These are phyloP conservation scores for Coleophoma cylindrospora DNA, from an alignment of 2,329 filamentous ascomycete species.

Conservation along the genomic window DNA sequence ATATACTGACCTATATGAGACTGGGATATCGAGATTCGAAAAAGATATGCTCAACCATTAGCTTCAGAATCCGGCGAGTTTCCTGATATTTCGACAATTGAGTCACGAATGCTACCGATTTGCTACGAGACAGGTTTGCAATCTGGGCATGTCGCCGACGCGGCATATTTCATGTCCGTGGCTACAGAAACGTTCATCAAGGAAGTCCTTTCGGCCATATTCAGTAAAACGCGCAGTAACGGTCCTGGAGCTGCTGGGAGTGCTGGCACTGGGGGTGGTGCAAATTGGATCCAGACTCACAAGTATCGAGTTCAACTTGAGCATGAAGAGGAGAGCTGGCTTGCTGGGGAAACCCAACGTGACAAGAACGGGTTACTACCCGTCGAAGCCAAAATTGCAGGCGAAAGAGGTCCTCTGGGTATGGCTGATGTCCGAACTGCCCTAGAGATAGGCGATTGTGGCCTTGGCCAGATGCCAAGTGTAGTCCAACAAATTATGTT, in stretches of 20 bases:
- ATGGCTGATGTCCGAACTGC: conserved; percentile 76
- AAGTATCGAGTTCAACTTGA: conserved; percentile 72
- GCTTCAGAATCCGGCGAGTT: conserved; percentile 66
- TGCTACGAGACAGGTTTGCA: conserved; percentile 62
- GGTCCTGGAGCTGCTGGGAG: conserved; percentile 57
- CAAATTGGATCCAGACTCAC: conserved; percentile 71
- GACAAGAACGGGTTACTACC: conserved; percentile 77
- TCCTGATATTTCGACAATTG: conserved; percentile 58
- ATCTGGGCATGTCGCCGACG: conserved; percentile 53
- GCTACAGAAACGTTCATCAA: conserved; percentile 66
- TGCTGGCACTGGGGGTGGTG: conserved; percentile 59
- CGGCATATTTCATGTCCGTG: conserved; percentile 58
- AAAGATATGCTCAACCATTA: conserved; percentile 58
- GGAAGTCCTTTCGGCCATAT: conserved; percentile 57
- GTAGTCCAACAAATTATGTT: conserved; percentile 66
- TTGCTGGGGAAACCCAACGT: conserved; percentile 67
- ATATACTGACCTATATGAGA: conserved; percentile 34
- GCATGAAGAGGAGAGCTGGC: conserved; percentile 67
- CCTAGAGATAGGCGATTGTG: conserved; percentile 69
- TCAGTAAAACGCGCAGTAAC: conserved; percentile 60
- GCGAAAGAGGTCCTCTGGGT: conserved; percentile 65
- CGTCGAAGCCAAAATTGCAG: conserved; percentile 71
- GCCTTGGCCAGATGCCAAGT: conserved; percentile 73
- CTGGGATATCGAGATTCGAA: conserved; percentile 62
- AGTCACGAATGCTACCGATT: conserved; percentile 61